A percentile compares a stretch with the other conserved stretches of the same genome.
Evolutionary conservation across 495 filamentous ascomycete species (phyloP).

Genomic region (Stereocaulon alpinum): DNA sequence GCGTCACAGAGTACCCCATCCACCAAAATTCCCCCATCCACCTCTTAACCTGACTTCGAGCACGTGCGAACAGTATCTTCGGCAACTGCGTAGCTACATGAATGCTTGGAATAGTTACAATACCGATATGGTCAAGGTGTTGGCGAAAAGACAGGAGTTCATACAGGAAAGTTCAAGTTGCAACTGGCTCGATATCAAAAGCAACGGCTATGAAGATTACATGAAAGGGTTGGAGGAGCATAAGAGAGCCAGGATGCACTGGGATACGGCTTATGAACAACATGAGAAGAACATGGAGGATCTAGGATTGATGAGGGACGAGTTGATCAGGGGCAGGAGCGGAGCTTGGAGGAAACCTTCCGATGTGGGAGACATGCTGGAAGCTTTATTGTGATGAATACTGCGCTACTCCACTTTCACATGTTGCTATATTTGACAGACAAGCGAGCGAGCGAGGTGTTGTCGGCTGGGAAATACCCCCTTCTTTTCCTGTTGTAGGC

Average conservation of each 20-base stretch:
- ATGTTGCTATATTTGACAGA: slow-evolving; percentile 3
- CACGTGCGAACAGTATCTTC: slow-evolving; percentile 50
- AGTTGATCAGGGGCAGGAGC: slow-evolving; percentile 13
- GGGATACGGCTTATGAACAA: slow-evolving; percentile 52
- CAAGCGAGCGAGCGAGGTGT: slow-evolving; percentile 16
- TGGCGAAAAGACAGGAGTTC: slow-evolving; percentile 49
- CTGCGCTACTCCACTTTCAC: not conserved
- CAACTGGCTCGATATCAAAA: slow-evolving; percentile 47
- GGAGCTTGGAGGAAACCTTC: slow-evolving; percentile 8
- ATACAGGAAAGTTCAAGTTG: slow-evolving; percentile 39
- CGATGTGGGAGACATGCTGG: not conserved
- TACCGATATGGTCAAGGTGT: slow-evolving; percentile 53
- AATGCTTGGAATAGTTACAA: slow-evolving; percentile 58
- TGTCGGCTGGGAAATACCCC: slow-evolving; percentile 12
- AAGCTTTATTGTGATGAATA: not conserved
- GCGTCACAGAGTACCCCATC: slow-evolving; percentile 46
- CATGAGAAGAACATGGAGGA: slow-evolving; percentile 52
- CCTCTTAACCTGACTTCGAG: slow-evolving; percentile 29
- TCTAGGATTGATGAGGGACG: slow-evolving; percentile 46
- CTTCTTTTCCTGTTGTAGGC: slow-evolving; percentile 1
- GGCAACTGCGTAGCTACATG: slow-evolving; percentile 57
- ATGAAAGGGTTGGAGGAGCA: slow-evolving; percentile 53
- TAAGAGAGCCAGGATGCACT: slow-evolving; percentile 48
- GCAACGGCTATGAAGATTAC: slow-evolving; percentile 50
- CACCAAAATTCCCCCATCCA: slow-evolving; percentile 47